phyloP scores from a whole-genome alignment of 1,139 yeast species.

The Sugiyamaella xylanicola region DNA sequence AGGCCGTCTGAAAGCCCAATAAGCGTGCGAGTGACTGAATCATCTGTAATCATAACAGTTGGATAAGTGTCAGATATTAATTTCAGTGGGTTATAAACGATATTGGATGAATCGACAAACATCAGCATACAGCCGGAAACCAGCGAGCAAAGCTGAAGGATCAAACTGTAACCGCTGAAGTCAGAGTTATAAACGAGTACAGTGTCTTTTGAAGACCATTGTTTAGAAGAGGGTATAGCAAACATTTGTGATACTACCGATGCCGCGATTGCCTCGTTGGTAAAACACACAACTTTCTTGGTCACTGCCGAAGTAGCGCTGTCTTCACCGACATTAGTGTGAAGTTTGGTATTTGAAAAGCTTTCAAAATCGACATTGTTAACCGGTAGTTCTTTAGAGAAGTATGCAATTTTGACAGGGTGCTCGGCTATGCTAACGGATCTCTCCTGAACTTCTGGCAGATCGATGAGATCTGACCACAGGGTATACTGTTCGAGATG shows the following conservation, averaged over 20 bases:
- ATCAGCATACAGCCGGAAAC: slow-evolving; percentile 36
- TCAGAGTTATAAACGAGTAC: slow-evolving; percentile 40
- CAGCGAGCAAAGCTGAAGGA: slow-evolving; percentile 41
- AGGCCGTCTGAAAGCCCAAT: slow-evolving; percentile 29
- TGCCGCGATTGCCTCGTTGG: slow-evolving; percentile 38
- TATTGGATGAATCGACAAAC: slow-evolving; percentile 35
- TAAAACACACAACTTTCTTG: slow-evolving; percentile 25
- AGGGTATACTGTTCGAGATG: slow-evolving; percentile 7
- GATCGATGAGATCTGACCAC: slow-evolving; percentile 24
- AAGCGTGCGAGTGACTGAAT: slow-evolving; percentile 36
- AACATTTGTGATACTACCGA: slow-evolving; percentile 44
- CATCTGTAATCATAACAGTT: slow-evolving; percentile 39
- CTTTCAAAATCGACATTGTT: slow-evolving; percentile 17
- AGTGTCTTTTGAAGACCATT: slow-evolving; percentile 37
- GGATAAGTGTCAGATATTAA: slow-evolving; percentile 31
- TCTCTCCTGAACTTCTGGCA: too few relatives aligned
- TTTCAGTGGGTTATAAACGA: slow-evolving; percentile 32
- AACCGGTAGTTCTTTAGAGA: slow-evolving; percentile 16
- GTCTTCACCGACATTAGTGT: slow-evolving; percentile 4
- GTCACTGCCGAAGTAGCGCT: slow-evolving; percentile 12
- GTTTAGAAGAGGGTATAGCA: slow-evolving; percentile 38
- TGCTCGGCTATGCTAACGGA: slow-evolving; percentile 4
- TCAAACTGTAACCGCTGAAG: slow-evolving; percentile 34
- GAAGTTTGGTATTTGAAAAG: not conserved
- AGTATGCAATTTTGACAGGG: slow-evolving; percentile 20